Evolutionary conservation across 495 filamentous ascomycete genomes (phyloP).

Genomic region (Aspergillus conjunctus): DNA sequence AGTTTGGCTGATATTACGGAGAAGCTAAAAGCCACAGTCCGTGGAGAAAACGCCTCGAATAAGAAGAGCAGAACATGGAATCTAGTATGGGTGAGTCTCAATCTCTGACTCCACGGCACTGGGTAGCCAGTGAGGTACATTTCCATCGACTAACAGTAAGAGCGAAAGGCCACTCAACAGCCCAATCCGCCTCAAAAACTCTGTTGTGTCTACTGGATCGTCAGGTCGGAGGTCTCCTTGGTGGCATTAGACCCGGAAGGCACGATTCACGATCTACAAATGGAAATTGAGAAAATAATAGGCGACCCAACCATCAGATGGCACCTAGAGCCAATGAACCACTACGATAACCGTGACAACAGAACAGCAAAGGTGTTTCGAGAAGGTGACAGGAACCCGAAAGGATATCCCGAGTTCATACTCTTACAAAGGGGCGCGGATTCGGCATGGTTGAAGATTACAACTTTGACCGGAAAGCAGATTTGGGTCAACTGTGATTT

Average conservation of each 20-base stretch:
- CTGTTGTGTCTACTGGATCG: not conserved
- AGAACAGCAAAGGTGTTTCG: not conserved
- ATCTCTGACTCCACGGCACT: too few species aligned
- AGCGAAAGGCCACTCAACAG: not conserved
- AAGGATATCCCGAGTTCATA: not conserved
- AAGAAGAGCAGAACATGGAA: too few species aligned
- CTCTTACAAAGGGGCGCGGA: not conserved
- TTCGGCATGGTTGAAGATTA: not conserved
- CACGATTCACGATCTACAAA: not conserved
- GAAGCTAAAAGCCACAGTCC: too few species aligned
- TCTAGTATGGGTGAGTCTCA: too few species aligned
- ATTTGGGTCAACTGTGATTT: not conserved
- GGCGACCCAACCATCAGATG: not conserved
- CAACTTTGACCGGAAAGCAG: not conserved
- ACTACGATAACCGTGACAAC: not conserved
- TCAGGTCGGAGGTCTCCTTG: not conserved
- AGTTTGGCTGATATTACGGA: not conserved
- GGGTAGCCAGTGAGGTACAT: not conserved
- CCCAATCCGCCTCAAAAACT: not conserved
- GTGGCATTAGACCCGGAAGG: not conserved
- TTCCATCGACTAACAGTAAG: not conserved
- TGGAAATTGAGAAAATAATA: not conserved
- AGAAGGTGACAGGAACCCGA: not conserved
- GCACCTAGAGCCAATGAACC: not conserved
- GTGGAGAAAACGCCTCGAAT: too few species aligned